Percentiles rank a stretch among this genome's conserved stretches.
These are phyloP conservation scores for Candida alai DNA, from an alignment of 805 yeast species.

Conservation along the genomic window DNA sequence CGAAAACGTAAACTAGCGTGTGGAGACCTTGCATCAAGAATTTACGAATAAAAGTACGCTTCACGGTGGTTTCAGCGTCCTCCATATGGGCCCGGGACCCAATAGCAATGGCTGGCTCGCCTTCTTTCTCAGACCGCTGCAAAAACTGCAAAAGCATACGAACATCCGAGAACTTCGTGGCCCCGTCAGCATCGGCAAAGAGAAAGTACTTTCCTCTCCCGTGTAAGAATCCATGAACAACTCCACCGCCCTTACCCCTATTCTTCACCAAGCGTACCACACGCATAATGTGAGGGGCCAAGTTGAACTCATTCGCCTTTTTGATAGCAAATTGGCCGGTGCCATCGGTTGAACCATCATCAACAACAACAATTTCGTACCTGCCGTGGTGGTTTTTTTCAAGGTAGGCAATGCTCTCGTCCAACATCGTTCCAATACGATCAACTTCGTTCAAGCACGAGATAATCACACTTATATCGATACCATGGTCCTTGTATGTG, in stretches of 20 bases:
- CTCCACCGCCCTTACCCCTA: slow-evolving; percentile 90
- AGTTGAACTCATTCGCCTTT: slow-evolving; percentile 47
- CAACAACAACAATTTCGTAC: slow-evolving; percentile 82
- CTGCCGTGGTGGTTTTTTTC: slow-evolving; percentile 25
- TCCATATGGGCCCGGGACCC: slow-evolving; percentile 98
- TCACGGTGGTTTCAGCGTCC: slow-evolving; percentile 92
- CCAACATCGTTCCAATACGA: slow-evolving; percentile 68
- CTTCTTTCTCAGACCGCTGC: slow-evolving; percentile 15
- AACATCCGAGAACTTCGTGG: slow-evolving; percentile 75
- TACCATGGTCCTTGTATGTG: slow-evolving; percentile 25
- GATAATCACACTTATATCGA: slow-evolving; percentile 71
- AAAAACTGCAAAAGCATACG: slow-evolving; percentile 46
- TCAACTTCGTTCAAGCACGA: slow-evolving; percentile 91
- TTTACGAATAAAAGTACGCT: slow-evolving; percentile 82
- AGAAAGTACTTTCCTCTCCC: slow-evolving; percentile 69
- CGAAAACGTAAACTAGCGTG: slow-evolving; percentile 79
- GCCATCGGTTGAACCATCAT: slow-evolving; percentile 86
- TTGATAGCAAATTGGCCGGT: slow-evolving; percentile 69
- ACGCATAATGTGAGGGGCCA: slow-evolving; percentile 58
- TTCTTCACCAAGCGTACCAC: slow-evolving; percentile 69
- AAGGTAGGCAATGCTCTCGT: slow-evolving; percentile 61
- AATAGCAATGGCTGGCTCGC: slow-evolving; percentile 61
- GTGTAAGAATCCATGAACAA: slow-evolving; percentile 82
- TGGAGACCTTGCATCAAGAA: slow-evolving; percentile 92
- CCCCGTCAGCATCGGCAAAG: slow-evolving; percentile 98